These are phyloP conservation scores for Neonectria hederae DNA, from an alignment of 2,329 filamentous ascomycete genomes.

Conservation along the genomic window DNA sequence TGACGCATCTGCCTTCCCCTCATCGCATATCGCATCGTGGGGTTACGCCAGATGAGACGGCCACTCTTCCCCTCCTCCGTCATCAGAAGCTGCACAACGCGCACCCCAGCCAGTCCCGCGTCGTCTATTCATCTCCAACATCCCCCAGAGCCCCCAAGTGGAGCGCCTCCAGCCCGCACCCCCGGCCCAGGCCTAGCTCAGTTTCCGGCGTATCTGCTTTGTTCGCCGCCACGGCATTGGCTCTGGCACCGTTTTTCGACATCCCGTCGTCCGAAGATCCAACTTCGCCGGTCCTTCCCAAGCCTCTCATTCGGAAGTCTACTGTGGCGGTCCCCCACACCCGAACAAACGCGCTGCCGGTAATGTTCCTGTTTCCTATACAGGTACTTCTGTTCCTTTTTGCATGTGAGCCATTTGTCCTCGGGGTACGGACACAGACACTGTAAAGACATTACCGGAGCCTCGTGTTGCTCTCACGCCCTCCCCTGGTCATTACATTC, in stretches of 20 bases:
- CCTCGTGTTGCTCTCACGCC: constrained; percentile 24
- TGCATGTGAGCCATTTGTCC: constrained; percentile 30
- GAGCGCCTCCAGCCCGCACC: constrained; percentile 28
- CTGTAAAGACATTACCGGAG: constrained; percentile 22
- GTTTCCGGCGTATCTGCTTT: constrained; percentile 17
- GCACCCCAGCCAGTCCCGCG: constrained; percentile 33
- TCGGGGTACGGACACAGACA: constrained; percentile 11
- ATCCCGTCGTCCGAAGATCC: constrained; percentile 43
- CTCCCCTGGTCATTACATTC: constrained; percentile 17
- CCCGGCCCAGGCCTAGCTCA: constrained; percentile 33
- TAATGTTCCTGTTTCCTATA: constrained; percentile 21
- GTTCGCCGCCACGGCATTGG: constrained; percentile 33
- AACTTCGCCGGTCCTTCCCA: constrained; percentile 17
- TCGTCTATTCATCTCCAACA: constrained; percentile 32
- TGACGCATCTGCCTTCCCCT: constrained; percentile 8
- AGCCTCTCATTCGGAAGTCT: constrained; percentile 33
- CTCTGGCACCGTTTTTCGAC: constrained; percentile 32
- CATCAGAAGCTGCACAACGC: constrained; percentile 14
- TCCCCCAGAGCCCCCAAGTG: constrained; percentile 25
- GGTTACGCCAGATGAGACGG: constrained; percentile 4
- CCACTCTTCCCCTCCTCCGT: constrained; percentile 20
- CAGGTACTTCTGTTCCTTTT: constrained; percentile 17
- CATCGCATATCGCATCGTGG: constrained; percentile 22
- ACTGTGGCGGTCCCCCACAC: constrained; percentile 34
- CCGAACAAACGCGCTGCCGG: constrained; percentile 23